Evolutionary conservation across 148 eudicot species (phyloP).

Genomic region (Heliamphora exappendiculata): DNA sequence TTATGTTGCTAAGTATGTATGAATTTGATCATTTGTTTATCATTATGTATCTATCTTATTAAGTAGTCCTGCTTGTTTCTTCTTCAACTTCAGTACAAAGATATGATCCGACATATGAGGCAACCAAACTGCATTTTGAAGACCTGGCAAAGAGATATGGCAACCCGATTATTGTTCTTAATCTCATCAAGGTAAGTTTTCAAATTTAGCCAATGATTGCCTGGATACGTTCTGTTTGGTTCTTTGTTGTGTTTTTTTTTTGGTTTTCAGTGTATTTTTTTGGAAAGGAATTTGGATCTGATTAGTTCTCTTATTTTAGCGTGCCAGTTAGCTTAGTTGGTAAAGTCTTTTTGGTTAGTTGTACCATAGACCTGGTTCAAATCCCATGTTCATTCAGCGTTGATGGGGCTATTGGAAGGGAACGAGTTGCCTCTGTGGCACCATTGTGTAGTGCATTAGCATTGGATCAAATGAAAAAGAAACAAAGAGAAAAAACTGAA

Average conservation of each 20-base stretch:
- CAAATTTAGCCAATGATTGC: neutral
- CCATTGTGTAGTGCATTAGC: too few relatives aligned
- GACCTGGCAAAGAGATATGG: slow-evolving; percentile 89
- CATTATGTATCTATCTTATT: neutral
- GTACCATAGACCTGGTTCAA: too few relatives aligned
- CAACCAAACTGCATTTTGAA: slow-evolving; percentile 87
- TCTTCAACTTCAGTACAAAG: slow-evolving; percentile 72
- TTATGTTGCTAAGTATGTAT: neutral
- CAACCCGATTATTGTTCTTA: slow-evolving; percentile 87
- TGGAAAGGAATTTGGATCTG: neutral
- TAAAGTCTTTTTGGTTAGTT: too few relatives aligned
- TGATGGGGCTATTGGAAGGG: too few relatives aligned
- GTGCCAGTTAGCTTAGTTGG: neutral
- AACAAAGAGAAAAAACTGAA: too few relatives aligned
- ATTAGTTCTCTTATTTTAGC: neutral
- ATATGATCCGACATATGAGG: slow-evolving; percentile 98
- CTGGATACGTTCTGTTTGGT: neutral
- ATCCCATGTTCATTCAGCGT: too few relatives aligned
- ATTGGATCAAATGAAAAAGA: too few relatives aligned
- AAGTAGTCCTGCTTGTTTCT: slow-evolving; percentile 6
- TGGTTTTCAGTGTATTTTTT: neutral
- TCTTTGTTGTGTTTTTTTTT: neutral
- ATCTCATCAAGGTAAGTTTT: slow-evolving; percentile 74
- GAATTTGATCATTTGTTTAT: neutral
- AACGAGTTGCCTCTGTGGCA: too few relatives aligned